phyloP scores from a whole-genome alignment of 345 rosid species.

The Camelina neglecta region DNA sequence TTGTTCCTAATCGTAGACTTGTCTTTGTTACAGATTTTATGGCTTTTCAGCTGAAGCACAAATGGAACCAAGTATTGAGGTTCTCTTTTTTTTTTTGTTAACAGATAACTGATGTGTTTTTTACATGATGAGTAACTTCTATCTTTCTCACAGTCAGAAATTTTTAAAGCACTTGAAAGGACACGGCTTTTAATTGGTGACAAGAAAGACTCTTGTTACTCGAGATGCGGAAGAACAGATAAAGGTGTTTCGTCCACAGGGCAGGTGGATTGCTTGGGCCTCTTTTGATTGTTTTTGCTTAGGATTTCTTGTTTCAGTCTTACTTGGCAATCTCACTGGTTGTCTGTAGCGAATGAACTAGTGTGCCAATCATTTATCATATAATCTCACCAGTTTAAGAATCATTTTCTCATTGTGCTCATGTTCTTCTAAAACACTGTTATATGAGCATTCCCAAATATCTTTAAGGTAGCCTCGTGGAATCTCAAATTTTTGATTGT shows the following conservation, averaged over 20 bases:
- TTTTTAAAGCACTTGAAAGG: conserved; percentile 83
- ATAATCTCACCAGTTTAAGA: conserved; percentile 1
- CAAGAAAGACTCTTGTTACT: conserved; percentile 74
- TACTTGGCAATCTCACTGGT: conserved; percentile 10
- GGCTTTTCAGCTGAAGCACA: conserved; percentile 94
- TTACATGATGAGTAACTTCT: conserved; percentile 3
- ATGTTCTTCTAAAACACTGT: conserved; percentile 1
- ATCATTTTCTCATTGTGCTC: conserved; percentile 2
- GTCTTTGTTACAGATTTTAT: conserved; percentile 64
- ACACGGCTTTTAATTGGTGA: conserved; percentile 82
- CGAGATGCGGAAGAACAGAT: conserved; percentile 96
- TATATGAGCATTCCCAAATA: conserved; percentile 12
- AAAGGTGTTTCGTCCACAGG: conserved; percentile 95
- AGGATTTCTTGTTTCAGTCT: not conserved
- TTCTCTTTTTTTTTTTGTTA: conserved; percentile 37
- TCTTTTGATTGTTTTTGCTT: not conserved
- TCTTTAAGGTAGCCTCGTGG: conserved; percentile 4
- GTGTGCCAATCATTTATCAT: conserved; percentile 15
- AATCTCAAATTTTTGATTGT: conserved; percentile 37
- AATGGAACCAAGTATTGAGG: conserved; percentile 94
- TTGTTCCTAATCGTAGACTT: not conserved
- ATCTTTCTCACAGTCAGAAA: conserved; percentile 66
- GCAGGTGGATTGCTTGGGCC: conserved; percentile 60
- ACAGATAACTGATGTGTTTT: not conserved
- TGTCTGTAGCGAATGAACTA: not conserved